phyloP scores from a whole-genome alignment of 2,329 filamentous ascomycete genomes.

The Sporothrix humicola region DNA sequence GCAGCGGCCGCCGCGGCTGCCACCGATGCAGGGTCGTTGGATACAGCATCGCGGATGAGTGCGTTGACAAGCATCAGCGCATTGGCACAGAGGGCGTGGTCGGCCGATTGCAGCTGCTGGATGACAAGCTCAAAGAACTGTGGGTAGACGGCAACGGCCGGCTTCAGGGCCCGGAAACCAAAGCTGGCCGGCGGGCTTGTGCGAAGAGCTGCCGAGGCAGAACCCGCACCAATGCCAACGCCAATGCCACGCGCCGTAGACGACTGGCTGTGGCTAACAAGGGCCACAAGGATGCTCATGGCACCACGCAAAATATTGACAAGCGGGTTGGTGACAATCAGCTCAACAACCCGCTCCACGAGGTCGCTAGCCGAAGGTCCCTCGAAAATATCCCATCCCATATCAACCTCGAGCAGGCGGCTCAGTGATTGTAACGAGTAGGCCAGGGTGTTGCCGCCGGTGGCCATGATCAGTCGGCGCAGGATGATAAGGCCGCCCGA shows the following conservation, averaged over 20 bases:
- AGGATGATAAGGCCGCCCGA: conserved; percentile 84
- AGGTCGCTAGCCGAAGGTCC: conserved; percentile 67
- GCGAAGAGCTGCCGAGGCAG: conserved; percentile 39
- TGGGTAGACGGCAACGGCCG: conserved; percentile 86
- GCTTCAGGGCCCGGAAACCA: conserved; percentile 90
- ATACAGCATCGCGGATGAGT: conserved; percentile 88
- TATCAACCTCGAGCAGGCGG: conserved; percentile 89
- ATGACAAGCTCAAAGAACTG: conserved; percentile 96
- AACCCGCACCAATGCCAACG: conserved; percentile 32
- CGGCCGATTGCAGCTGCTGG: conserved; percentile 86
- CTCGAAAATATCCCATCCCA: conserved; percentile 92
- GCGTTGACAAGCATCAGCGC: conserved; percentile 95
- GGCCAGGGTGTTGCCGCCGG: conserved; percentile 90
- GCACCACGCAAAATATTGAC: conserved; percentile 97
- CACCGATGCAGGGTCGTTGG: conserved; percentile 61
- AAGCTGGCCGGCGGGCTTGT: conserved; percentile 63
- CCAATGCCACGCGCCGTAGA: conserved; percentile 50
- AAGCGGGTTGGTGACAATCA: conserved; percentile 92
- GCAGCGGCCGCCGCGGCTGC: background rate
- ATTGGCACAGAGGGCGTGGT: conserved; percentile 95
- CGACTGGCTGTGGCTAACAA: conserved; percentile 83
- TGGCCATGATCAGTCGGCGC: conserved; percentile 79
- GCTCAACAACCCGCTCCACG: conserved; percentile 79
- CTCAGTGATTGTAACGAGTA: conserved; percentile 91
- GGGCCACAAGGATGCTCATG: conserved; percentile 93